phyloP scores from a whole-genome alignment of 176 grass and related monocot genomes.

The Hyparrhenia diplandra region DNA sequence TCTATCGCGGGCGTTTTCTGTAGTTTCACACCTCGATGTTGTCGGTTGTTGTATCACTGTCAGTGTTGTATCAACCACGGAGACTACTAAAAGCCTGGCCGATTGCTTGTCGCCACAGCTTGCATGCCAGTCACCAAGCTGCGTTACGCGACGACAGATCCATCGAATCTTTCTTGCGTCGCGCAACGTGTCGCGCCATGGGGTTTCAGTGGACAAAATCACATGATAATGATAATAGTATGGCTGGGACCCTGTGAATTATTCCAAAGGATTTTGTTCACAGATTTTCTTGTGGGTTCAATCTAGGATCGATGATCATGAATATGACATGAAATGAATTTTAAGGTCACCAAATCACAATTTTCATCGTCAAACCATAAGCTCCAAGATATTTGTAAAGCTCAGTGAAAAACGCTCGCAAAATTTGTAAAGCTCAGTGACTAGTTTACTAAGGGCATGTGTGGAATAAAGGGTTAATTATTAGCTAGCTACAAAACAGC shows the following conservation, averaged over 20 bases:
- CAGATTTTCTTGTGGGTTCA: not conserved
- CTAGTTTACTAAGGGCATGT: not conserved
- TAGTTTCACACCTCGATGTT: too few relatives aligned
- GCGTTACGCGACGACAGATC: not conserved
- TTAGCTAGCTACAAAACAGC: too few relatives aligned
- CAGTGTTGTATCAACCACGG: not conserved
- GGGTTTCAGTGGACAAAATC: not conserved
- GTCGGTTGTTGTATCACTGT: too few relatives aligned
- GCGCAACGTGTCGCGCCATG: not conserved
- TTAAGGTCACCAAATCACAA: not conserved
- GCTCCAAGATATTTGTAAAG: not conserved
- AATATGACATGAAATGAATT: not conserved
- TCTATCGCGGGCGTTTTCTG: too few relatives aligned
- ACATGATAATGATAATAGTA: conserved; percentile 22
- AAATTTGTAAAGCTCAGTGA: not conserved
- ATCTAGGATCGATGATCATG: not conserved
- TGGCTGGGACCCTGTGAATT: not conserved
- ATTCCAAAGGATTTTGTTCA: not conserved
- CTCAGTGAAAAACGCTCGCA: too few relatives aligned
- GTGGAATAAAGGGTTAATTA: too few relatives aligned
- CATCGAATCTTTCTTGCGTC: not conserved
- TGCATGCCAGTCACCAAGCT: not conserved
- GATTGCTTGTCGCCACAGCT: conserved; percentile 22
- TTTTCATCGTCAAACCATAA: not conserved
- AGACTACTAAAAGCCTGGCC: not conserved